A percentile compares a stretch with the other conserved stretches of the same genome.
These are phyloP conservation scores for Coemansia sp. DNA, from an alignment of 192 early-diverging fungal species.

Conservation along the genomic window DNA sequence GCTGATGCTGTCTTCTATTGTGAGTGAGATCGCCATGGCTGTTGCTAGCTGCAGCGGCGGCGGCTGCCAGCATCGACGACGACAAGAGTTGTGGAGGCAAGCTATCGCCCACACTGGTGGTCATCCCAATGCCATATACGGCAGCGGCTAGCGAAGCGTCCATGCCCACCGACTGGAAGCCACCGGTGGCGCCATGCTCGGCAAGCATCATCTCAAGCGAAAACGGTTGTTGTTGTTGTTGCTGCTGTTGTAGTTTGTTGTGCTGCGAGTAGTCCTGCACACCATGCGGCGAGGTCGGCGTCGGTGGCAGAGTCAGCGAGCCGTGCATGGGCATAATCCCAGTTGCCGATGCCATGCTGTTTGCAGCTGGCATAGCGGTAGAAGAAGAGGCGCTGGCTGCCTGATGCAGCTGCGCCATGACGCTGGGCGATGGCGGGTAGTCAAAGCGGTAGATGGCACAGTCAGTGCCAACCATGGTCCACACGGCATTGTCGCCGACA, in stretches of 20 bases:
- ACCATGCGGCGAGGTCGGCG: constrained; percentile 34
- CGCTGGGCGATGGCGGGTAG: constrained; percentile 29
- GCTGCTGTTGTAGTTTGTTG: constrained; percentile 28
- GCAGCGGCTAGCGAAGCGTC: constrained; percentile 46
- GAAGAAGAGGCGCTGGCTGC: neutral
- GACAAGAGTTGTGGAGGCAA: constrained; percentile 21
- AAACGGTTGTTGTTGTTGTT: constrained; percentile 19
- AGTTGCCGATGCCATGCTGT: constrained; percentile 6
- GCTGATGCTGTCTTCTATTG: constrained; percentile 8
- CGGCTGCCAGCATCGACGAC: constrained; percentile 6
- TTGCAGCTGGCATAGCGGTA: neutral
- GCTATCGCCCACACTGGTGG: constrained; percentile 19
- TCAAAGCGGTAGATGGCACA: constrained; percentile 53
- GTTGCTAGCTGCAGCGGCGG: neutral
- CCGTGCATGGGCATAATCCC: constrained; percentile 33
- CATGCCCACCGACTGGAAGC: constrained; percentile 23
- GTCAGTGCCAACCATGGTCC: constrained; percentile 90
- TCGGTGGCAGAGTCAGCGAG: constrained; percentile 51
- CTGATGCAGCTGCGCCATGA: constrained; percentile 28
- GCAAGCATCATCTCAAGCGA: constrained; percentile 43
- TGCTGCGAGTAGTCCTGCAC: constrained; percentile 48
- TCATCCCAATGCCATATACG: constrained; percentile 33
- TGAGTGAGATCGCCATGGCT: neutral
- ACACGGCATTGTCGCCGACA: constrained; percentile 86
- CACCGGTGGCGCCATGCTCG: constrained; percentile 8